Percentiles rank a stretch among this genome's conserved stretches.
phyloP scores from a whole-genome alignment of 2,329 filamentous ascomycete genomes.

The Lojkania enalia region DNA sequence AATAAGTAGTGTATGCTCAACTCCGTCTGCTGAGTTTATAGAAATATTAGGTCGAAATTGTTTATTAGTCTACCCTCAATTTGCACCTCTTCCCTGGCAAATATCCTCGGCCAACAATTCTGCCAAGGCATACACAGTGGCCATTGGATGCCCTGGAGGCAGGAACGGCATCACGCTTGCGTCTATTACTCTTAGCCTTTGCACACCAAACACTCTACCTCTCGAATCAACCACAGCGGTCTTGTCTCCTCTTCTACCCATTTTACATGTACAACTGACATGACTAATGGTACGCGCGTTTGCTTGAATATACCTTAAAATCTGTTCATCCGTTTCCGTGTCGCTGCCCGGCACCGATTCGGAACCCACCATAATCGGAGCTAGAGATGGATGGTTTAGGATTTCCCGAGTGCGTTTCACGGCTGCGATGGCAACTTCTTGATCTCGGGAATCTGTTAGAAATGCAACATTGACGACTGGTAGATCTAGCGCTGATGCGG shows the following conservation, averaged over 20 bases:
- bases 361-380: conserved; percentile 22
- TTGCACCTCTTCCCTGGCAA: too few species aligned
- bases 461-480: conserved; percentile 42
- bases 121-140: conserved; percentile 30
- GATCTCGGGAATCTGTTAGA: conserved; percentile 36
- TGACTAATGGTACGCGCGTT: conserved; percentile 22
- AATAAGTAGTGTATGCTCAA: too few species aligned
- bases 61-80: too few species aligned
- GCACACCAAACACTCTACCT: conserved; percentile 18
- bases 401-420: conserved; percentile 37
- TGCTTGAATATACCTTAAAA: conserved; percentile 39
- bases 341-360: conserved; percentile 32
- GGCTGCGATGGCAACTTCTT: conserved; percentile 34
- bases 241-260: conserved; percentile 31
- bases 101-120: conserved; percentile 37
- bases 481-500: conserved; percentile 26
- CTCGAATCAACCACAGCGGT: conserved; percentile 42
- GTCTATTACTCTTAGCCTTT: conserved; percentile 21
- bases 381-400: conserved; percentile 23
- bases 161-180: conserved; percentile 14
- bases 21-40: too few species aligned
- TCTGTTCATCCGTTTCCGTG: conserved; percentile 27
- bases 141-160: conserved; percentile 39
- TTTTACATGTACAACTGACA: conserved; percentile 30
- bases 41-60: too few species aligned